These are phyloP conservation scores for Pseudozyma hubeiensis DNA, from an alignment of 1,284 basidiomycete species.

Conservation along the genomic window DNA sequence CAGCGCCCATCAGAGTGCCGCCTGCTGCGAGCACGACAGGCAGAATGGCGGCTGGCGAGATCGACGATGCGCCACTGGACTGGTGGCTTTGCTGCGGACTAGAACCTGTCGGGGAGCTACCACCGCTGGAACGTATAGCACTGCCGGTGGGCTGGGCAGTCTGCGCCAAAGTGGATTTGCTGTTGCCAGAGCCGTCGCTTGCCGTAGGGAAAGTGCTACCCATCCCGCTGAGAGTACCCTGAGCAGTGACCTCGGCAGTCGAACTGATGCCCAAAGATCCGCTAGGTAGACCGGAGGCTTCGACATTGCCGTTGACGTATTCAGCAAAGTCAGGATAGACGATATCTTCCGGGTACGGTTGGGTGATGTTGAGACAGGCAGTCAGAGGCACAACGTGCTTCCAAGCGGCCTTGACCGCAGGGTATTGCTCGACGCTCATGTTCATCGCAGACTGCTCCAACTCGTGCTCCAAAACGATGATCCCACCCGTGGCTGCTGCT, in stretches of 20 bases:
- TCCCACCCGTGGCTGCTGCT: constrained; percentile 68
- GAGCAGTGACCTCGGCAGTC: constrained; percentile 11
- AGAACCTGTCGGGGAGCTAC: not conserved
- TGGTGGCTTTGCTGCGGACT: not conserved
- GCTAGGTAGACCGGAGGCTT: constrained; percentile 45
- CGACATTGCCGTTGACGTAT: constrained; percentile 42
- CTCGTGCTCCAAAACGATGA: constrained; percentile 63
- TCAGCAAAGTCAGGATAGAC: constrained; percentile 60
- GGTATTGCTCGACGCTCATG: constrained; percentile 47
- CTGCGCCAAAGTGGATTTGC: not conserved
- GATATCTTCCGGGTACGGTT: constrained; percentile 70
- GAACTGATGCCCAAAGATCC: constrained; percentile 21
- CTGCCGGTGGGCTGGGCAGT: not conserved
- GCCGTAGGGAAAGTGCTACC: constrained; percentile 9
- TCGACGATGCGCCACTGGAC: not conserved
- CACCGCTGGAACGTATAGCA: not conserved
- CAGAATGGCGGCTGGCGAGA: not conserved
- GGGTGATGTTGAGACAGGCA: constrained; percentile 58
- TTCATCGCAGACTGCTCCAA: constrained; percentile 56
- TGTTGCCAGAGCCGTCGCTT: constrained; percentile 5
- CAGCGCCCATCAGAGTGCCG: constrained; percentile 1
- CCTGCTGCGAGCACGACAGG: constrained; percentile 1
- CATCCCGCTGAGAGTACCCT: constrained; percentile 10
- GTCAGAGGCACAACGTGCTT: constrained; percentile 61
- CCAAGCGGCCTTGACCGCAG: constrained; percentile 46